Base-by-base conservation (phyloP, 208 protist species). In the Naegleria lovaniensis region DNA sequence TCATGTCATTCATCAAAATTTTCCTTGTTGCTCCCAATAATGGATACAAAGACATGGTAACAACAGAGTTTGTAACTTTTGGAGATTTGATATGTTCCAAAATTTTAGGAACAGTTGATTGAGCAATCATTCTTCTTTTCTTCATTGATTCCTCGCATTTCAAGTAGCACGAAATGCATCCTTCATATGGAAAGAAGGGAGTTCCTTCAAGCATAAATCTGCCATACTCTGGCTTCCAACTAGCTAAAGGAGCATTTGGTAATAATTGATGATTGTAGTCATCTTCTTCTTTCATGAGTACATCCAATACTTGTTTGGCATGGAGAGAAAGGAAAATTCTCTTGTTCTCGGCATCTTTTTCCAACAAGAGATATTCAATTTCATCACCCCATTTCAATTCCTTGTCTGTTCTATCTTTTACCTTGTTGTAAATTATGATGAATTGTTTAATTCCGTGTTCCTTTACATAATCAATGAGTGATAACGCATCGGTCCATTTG, bases 361-460 rank as follows among this genome's bases (percentile, higher is more conserved):
- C 22, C 4, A 91, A 92, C 33, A 93, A 94, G 43, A 86, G 75
- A 36, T 93, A 86, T 90, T 94, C 94, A 91, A 95, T 95, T 94
- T 99, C 97, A 87, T 99, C 97, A 11, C 97, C 97, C 97, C 97
- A 99, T 51, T 96, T 91, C 86, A 98, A 97, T 13, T 95, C 94
- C 90, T 95, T 95, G 76, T 95, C 92, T 43, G 92, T 91, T 33
- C 93, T 85, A 55, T 94, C 93, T 52, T 96, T 96, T 33, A 96
- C 93, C n/a, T 89, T 93, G 22, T 95, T 92, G 92, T 96, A 97
- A 22, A 98, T 92, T 90, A 95, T 93, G 51, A 98, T 91, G 84
- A 99, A 98, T 93, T 99, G 97, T 91, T 96, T 93, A 90, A 99
- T 96, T 76, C 97, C 97, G 92, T 98, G 97, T 52, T 93, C 92